Evolutionary conservation across 208 protist genomes (phyloP).

Genomic region (Crithidia thermophila): DNA sequence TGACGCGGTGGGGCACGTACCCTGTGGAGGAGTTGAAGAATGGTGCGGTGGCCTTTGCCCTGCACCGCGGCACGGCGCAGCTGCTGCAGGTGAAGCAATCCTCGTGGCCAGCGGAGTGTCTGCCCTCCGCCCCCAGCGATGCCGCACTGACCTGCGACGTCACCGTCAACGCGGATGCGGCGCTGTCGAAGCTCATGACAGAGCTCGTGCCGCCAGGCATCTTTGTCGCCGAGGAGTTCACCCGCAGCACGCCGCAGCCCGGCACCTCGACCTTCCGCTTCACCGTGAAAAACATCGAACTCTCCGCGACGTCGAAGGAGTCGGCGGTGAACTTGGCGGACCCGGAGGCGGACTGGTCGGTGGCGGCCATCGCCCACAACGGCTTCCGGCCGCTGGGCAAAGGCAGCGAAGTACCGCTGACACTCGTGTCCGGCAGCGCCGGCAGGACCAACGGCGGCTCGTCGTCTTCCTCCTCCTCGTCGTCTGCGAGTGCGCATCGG

Average conservation of each 20-base stretch:
- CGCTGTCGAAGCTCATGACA: conserved; percentile 49
- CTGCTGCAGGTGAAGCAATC: conserved; percentile 61
- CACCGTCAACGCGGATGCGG: conserved; percentile 37
- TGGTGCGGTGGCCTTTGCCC: conserved; percentile 12
- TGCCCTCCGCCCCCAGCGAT: conserved; percentile 26
- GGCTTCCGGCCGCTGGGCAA: conserved; percentile 84
- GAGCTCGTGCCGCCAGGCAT: conserved; percentile 81
- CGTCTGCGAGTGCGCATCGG: conserved; percentile 6
- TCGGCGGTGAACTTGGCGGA: conserved; percentile 47
- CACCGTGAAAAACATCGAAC: conserved; percentile 56
- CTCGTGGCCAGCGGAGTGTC: conserved; percentile 56
- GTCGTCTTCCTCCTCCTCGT: conserved; percentile 24
- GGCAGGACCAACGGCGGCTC: neutral
- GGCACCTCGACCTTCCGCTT: conserved; percentile 60
- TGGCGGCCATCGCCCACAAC: conserved; percentile 88
- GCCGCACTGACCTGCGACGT: conserved; percentile 42
- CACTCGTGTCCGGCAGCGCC: conserved; percentile 22
- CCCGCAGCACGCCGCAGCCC: conserved; percentile 43
- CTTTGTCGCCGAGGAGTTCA: conserved; percentile 81
- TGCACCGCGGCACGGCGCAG: conserved; percentile 73
- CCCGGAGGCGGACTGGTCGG: conserved; percentile 64
- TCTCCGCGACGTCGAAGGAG: conserved; percentile 44
- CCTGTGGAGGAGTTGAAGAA: conserved; percentile 37
- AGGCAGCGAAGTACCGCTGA: conserved; percentile 71
- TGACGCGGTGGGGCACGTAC: conserved; percentile 66